Evolutionary conservation across 2,329 filamentous ascomycete species (phyloP).

Genomic region (Emergomyces pasteurianus): DNA sequence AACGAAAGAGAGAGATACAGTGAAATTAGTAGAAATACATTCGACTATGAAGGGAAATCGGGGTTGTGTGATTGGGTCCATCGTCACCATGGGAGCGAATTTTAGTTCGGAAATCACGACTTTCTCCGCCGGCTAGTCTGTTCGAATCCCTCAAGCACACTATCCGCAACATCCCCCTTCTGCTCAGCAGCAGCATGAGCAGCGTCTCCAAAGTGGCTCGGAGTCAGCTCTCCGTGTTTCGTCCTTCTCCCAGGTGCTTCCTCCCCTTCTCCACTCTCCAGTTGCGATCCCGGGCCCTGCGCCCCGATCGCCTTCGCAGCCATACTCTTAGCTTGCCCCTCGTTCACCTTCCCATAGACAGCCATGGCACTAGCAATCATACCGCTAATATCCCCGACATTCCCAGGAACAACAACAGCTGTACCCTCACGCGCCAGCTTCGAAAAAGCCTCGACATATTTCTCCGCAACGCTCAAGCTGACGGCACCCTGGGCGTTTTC

Average conservation of each 20-base stretch:
- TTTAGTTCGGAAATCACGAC: slow-evolving; percentile 7
- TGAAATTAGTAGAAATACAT: not conserved
- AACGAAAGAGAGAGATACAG: not conserved
- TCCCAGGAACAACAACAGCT: slow-evolving; percentile 87
- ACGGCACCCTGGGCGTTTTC: slow-evolving; percentile 71
- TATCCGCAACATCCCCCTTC: slow-evolving; percentile 33
- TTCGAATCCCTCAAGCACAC: slow-evolving; percentile 40
- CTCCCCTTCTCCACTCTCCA: slow-evolving; percentile 9
- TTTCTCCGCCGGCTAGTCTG: slow-evolving; percentile 24
- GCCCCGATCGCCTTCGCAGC: slow-evolving; percentile 26
- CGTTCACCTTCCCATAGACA: slow-evolving; percentile 86
- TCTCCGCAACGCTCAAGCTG: slow-evolving; percentile 82
- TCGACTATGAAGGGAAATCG: not conserved
- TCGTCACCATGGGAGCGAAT: not conserved
- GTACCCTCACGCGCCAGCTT: slow-evolving; percentile 92
- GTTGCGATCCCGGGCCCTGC: slow-evolving; percentile 10
- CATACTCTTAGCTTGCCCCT: slow-evolving; percentile 60
- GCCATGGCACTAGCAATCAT: slow-evolving; percentile 96
- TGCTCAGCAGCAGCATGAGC: not conserved
- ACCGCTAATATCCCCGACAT: slow-evolving; percentile 87
- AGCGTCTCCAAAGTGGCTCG: slow-evolving; percentile 12
- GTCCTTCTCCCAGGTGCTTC: slow-evolving; percentile 5
- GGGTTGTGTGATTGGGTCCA: not conserved
- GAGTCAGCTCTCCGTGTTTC: slow-evolving; percentile 22
- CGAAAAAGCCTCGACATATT: slow-evolving; percentile 91